A percentile compares a stretch with the other conserved stretches of the same genome.
Evolutionary conservation across 352 stramenopile genomes (phyloP).

Genomic region (Pythium phragmitis): DNA sequence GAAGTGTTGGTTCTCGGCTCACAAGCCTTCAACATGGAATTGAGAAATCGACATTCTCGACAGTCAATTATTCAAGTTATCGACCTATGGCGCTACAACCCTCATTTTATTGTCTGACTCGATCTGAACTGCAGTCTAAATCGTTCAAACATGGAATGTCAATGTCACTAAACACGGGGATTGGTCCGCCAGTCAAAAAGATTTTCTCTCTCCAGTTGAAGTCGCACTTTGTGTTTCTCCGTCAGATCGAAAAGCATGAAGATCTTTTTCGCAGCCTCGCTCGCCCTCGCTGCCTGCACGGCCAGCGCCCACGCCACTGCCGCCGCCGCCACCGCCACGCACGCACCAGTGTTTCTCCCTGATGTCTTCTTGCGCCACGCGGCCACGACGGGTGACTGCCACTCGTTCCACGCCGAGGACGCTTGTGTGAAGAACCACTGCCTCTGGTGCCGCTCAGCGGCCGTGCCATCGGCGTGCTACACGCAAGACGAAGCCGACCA

Average conservation of each 20-base stretch:
- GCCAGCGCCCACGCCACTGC: not conserved
- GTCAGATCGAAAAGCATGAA: slow-evolving; percentile 8
- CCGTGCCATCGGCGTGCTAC: slow-evolving; percentile 83
- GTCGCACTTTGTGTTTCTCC: slow-evolving; percentile 7
- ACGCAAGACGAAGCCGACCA: slow-evolving; percentile 57
- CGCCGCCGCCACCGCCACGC: slow-evolving; percentile 1
- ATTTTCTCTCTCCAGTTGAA: slow-evolving; percentile 2
- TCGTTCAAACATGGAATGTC: no score
- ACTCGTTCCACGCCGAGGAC: slow-evolving; percentile 46
- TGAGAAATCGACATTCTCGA: slow-evolving; percentile 6
- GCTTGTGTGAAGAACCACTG: slow-evolving; percentile 56
- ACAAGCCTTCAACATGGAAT: not conserved
- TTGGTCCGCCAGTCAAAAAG: slow-evolving; percentile 5
- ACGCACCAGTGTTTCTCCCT: slow-evolving; percentile 34
- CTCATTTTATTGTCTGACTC: not conserved
- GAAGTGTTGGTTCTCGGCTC: not conserved
- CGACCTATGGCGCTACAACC: not conserved
- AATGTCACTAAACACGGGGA: not conserved
- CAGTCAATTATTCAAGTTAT: not conserved
- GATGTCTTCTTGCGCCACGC: slow-evolving; percentile 9
- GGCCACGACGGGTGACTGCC: slow-evolving; percentile 36
- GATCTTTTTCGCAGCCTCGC: slow-evolving; percentile 4
- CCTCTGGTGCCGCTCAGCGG: slow-evolving; percentile 72
- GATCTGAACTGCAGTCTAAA: not conserved
- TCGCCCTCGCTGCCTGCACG: slow-evolving; percentile 1